Evolutionary conservation across 441 rosid species (phyloP).

Genomic region (Populus hybrid): DNA sequence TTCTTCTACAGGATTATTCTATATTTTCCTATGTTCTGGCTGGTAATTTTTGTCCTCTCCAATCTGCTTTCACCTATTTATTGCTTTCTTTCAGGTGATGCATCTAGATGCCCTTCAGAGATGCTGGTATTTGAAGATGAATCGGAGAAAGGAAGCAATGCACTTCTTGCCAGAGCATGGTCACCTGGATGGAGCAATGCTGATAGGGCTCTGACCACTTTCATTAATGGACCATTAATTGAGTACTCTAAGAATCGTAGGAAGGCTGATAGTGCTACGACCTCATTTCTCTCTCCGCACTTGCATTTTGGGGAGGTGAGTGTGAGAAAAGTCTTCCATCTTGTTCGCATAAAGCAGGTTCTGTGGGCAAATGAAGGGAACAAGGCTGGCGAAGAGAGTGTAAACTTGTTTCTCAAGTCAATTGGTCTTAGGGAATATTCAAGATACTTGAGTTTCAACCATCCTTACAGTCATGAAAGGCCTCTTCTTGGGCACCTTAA

Average conservation of each 20-base stretch:
- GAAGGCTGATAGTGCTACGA: conserved; percentile 96
- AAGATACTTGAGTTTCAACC: conserved; percentile 88
- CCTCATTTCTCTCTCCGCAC: conserved; percentile 92
- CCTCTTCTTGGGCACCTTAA: conserved; percentile 93
- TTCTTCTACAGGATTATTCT: background rate
- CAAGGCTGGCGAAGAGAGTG: conserved; percentile 88
- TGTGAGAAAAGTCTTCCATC: conserved; percentile 89
- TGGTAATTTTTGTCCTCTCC: background rate
- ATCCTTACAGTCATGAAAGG: conserved; percentile 88
- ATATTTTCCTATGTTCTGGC: background rate
- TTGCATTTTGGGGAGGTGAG: conserved; percentile 97
- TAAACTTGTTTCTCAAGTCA: conserved; percentile 85
- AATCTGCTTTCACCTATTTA: conserved; percentile 11
- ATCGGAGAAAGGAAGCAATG: conserved; percentile 92
- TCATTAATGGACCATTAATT: conserved; percentile 77
- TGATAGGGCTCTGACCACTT: conserved; percentile 83
- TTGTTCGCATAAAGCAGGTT: conserved; percentile 88
- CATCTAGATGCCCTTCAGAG: conserved; percentile 64
- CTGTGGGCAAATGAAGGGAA: conserved; percentile 95
- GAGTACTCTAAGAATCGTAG: conserved; percentile 86
- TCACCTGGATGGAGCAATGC: conserved; percentile 96
- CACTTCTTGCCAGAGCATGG: conserved; percentile 96
- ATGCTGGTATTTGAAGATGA: conserved; percentile 82
- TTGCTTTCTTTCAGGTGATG: conserved; percentile 56
- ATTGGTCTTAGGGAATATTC: conserved; percentile 97